Evolutionary conservation across 345 rosid species (phyloP).

Genomic region (Hibiscus trionum): DNA sequence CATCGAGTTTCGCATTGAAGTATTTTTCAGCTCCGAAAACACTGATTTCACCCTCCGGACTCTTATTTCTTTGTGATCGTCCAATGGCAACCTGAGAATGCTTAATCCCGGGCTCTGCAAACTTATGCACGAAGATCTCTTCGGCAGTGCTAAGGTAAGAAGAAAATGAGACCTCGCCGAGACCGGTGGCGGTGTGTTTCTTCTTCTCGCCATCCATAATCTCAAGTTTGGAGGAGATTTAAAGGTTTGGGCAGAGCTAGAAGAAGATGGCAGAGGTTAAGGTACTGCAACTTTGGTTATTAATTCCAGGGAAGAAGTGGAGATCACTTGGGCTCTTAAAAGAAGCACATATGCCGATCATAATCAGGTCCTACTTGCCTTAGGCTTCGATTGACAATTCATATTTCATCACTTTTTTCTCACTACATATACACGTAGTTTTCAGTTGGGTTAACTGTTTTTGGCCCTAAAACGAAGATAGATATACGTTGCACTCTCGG

Average conservation of each 20-base stretch:
- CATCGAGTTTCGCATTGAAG: slow-evolving; percentile 36
- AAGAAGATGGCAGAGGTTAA: no score
- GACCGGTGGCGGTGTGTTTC: neutral
- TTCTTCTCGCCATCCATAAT: neutral
- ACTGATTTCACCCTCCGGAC: slow-evolving; percentile 33
- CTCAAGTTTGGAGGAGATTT: neutral
- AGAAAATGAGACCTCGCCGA: slow-evolving; percentile 8
- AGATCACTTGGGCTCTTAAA: neutral
- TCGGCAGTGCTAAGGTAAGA: slow-evolving; percentile 5
- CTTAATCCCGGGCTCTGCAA: slow-evolving; percentile 2
- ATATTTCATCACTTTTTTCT: neutral
- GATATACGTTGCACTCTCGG: no score
- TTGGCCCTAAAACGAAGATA: no score
- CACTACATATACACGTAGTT: neutral
- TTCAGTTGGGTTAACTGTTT: neutral
- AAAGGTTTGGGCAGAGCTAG: no score
- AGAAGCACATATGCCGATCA: neutral
- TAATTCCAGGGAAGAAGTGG: neutral
- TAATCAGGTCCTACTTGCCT: slow-evolving; percentile 5
- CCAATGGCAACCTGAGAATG: slow-evolving; percentile 3
- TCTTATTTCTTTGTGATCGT: slow-evolving; percentile 16
- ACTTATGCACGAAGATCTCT: slow-evolving; percentile 8
- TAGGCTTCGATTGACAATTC: neutral
- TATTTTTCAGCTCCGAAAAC: slow-evolving; percentile 57
- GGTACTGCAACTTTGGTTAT: neutral